These are phyloP conservation scores for barrel medic (Medicago truncatula) DNA, from an alignment of 306 rosid species.

Conservation along the genomic window DNA sequence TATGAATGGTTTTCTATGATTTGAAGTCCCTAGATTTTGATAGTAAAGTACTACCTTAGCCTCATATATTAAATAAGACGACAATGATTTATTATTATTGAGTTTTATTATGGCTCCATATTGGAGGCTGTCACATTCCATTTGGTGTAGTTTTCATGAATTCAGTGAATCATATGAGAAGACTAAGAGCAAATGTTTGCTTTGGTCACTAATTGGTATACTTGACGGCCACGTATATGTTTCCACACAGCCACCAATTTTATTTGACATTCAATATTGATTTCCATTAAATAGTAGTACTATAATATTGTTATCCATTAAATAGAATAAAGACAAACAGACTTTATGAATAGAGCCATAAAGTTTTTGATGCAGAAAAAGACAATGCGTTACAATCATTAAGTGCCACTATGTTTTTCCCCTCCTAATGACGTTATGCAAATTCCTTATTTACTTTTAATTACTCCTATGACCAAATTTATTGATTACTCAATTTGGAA, in stretches of 20 bases:
- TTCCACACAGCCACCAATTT: neutral
- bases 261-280: neutral
- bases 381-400: neutral
- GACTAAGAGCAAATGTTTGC: neutral
- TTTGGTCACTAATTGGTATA: constrained; percentile 5
- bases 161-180: neutral
- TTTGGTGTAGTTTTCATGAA: neutral
- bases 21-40: neutral
- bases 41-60: neutral
- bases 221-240: neutral
- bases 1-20: constrained; percentile 14
- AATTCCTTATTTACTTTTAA: neutral
- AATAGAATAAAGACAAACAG: neutral
- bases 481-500: too few species aligned
- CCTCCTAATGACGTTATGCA: neutral
- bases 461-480: too few species aligned
- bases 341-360: neutral
- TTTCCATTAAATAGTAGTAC: neutral
- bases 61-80: neutral
- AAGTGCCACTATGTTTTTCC: neutral
- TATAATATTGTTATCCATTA: neutral
- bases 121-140: constrained; percentile 1
- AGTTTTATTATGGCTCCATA: neutral
- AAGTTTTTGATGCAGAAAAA: too few species aligned
- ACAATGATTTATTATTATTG: constrained; percentile 6